Conservation (phyloP, 208 protist species). For the Trypanosomatidae sp. region DNA sequence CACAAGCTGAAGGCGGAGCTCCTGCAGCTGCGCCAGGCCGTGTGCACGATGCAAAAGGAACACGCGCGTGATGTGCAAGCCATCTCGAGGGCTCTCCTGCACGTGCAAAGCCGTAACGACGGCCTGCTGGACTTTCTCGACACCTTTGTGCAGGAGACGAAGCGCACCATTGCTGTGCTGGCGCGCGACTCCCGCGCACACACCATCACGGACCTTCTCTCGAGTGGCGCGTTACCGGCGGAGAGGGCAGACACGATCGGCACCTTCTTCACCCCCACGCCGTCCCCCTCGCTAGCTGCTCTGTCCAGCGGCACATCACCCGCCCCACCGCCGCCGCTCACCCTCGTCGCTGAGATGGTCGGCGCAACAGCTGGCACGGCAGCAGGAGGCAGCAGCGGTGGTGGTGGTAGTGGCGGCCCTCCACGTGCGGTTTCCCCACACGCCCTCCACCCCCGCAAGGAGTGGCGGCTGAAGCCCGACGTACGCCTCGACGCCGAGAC, state of each 20-base stretch:
- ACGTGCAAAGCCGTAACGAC: slow-evolving; percentile 38
- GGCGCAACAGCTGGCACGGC: background rate
- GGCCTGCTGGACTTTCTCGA: slow-evolving; percentile 44
- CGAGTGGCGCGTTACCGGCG: slow-evolving; percentile 14
- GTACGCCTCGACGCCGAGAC: slow-evolving; percentile 1
- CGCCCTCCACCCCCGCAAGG: slow-evolving; percentile 9
- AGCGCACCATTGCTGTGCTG: slow-evolving; percentile 15
- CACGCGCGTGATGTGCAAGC: slow-evolving; percentile 25
- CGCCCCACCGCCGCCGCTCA: background rate
- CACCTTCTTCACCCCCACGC: slow-evolving; percentile 16
- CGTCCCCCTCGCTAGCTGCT: no score
- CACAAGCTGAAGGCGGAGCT: slow-evolving; percentile 20
- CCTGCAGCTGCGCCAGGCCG: slow-evolving; percentile 22
- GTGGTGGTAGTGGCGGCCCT: no score
- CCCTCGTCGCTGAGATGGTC: background rate
- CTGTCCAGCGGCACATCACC: background rate
- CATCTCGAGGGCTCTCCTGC: slow-evolving; percentile 18
- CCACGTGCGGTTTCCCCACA: no score
- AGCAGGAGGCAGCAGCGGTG: no score
- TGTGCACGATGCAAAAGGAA: slow-evolving; percentile 26
- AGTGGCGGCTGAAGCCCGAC: slow-evolving; percentile 25
- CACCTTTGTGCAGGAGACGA: slow-evolving; percentile 26
- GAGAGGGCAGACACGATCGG: slow-evolving; percentile 2
- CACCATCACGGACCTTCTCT: slow-evolving; percentile 26
- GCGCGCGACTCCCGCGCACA: slow-evolving; percentile 19